Conservation (phyloP, 257 asterid species). For the Hygrophila difformis region DNA sequence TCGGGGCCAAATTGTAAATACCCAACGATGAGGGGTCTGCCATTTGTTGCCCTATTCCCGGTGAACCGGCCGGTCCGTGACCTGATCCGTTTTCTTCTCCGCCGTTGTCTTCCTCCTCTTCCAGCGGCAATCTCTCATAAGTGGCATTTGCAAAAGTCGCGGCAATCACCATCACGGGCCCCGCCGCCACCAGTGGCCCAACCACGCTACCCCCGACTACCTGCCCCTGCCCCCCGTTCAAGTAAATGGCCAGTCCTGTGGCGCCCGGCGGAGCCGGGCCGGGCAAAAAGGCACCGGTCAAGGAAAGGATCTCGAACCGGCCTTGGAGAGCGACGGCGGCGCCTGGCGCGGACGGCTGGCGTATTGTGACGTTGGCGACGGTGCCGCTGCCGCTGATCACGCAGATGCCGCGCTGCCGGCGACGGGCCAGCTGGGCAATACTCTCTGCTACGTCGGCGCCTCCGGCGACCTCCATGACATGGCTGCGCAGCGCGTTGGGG, state of each 20-base stretch:
- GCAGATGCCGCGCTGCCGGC: constrained; percentile 59
- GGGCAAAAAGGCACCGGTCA: constrained; percentile 52
- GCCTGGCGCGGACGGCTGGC: constrained; percentile 42
- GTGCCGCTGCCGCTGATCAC: constrained; percentile 56
- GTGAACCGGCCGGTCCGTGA: constrained; percentile 23
- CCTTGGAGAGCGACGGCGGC: constrained; percentile 47
- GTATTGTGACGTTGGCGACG: constrained; percentile 50
- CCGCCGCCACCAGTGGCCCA: constrained; percentile 58
- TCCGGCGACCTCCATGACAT: constrained; percentile 50
- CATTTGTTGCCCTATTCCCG: constrained; percentile 19
- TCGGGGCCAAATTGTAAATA: constrained; percentile 37
- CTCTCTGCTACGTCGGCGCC: constrained; percentile 55
- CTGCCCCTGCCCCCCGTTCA: constrained; percentile 63
- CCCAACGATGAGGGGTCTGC: constrained; percentile 32
- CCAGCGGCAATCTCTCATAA: constrained; percentile 55
- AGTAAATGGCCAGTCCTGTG: constrained; percentile 53
- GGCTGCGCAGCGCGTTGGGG: constrained; percentile 61
- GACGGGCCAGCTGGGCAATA: constrained; percentile 55
- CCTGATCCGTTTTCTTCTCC: too few relatives aligned
- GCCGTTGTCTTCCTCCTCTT: constrained; percentile 33
- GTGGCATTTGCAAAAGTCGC: constrained; percentile 59
- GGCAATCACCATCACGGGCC: constrained; percentile 52
- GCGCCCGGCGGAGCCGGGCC: constrained; percentile 50
- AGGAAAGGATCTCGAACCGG: constrained; percentile 50
- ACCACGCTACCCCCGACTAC: constrained; percentile 64